phyloP scores from a whole-genome alignment of 106 monocot genomes.

The Dendrobium nobile region DNA sequence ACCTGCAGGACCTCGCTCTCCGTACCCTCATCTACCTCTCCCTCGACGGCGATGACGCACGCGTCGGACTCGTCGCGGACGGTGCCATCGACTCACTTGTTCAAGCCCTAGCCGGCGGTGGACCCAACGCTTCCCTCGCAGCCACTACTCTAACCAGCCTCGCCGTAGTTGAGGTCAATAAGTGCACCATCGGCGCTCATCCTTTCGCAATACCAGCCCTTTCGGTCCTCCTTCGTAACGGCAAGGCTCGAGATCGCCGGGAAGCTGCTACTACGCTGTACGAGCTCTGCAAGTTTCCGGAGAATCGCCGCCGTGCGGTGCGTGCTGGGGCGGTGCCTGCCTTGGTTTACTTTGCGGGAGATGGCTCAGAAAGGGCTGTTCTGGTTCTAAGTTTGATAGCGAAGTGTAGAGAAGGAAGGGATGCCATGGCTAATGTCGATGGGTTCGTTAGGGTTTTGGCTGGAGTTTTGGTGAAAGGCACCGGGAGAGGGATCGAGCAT shows the following conservation, averaged over 20 bases:
- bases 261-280: conserved; percentile 50
- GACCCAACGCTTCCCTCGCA: conserved; percentile 22
- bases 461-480: conserved; percentile 29
- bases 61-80: conserved; percentile 59
- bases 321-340: conserved; percentile 26
- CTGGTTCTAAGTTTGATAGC: conserved; percentile 40
- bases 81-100: conserved; percentile 35
- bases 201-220: conserved; percentile 33
- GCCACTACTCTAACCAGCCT: conserved; percentile 54
- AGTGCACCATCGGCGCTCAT: conserved; percentile 52
- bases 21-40: conserved; percentile 39
- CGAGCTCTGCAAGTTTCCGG: conserved; percentile 46
- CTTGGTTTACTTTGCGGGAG: conserved; percentile 19
- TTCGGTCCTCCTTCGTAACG: conserved; percentile 21
- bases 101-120: conserved; percentile 9
- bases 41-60: conserved; percentile 50
- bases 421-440: conserved; percentile 20
- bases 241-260: conserved; percentile 26
- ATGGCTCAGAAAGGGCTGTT: conserved; percentile 47
- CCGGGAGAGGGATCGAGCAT: conserved; percentile 26
- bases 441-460: conserved; percentile 32
- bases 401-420: conserved; percentile 41
- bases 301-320: conserved; percentile 29
- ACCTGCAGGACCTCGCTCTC: conserved; percentile 36
- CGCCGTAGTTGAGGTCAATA: conserved; percentile 58